Base-by-base conservation (phyloP, 148 eudicot species). In the Salicornia ramosissima region DNA sequence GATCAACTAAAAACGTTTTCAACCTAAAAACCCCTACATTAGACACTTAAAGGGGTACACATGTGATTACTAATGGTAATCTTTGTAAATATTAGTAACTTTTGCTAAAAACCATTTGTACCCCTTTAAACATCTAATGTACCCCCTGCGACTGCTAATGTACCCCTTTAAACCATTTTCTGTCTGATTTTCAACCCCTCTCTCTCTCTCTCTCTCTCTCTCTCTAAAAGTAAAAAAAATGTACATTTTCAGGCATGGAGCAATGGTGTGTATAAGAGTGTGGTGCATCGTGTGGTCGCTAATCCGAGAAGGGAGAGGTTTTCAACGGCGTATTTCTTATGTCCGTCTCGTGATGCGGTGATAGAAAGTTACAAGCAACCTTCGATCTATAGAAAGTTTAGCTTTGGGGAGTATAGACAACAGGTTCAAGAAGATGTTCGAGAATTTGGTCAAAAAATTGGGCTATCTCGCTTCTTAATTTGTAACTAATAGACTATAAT, bases 161-260 rank as follows among this genome's bases (percentile, higher is more conserved):
- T n/a, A n/a, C n/a, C n/a, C n/a, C n/a, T n/a, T n/a, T n/a, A n/a
- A n/a, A n/a, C n/a, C n/a, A n/a, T n/a, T n/a, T n/a, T n/a, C n/a
- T n/a, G n/a, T n/a, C n/a, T n/a, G n/a, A n/a, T n/a, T n/a, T n/a
- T n/a, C n/a, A n/a, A n/a, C n/a, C n/a, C n/a, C n/a, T n/a, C n/a
- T n/a, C n/a, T n/a, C n/a, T n/a, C n/a, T n/a, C n/a, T n/a, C n/a
- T n/a, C n/a, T n/a, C n/a, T n/a, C n/a, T n/a, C n/a, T n/a, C n/a
- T n/a, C n/a, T n/a, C n/a, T n/a, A n/a, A n/a, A n/a, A n/a, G n/a
- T n/a, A n/a, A n/a, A n/a, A n/a, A n/a, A n/a, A n/a, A n/a, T n/a
- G n/a, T n/a, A n/a, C n/a, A n/a, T n/a, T 73, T 68, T 6, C 68
- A 93, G 98, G 98, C 90, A 12, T 93, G 98, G 97, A 93, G 98